Evolutionary conservation across 331 rosid genomes (phyloP), one percentile per base, ranked within the genome.

Genomic region (Arachis monticola): DNA sequence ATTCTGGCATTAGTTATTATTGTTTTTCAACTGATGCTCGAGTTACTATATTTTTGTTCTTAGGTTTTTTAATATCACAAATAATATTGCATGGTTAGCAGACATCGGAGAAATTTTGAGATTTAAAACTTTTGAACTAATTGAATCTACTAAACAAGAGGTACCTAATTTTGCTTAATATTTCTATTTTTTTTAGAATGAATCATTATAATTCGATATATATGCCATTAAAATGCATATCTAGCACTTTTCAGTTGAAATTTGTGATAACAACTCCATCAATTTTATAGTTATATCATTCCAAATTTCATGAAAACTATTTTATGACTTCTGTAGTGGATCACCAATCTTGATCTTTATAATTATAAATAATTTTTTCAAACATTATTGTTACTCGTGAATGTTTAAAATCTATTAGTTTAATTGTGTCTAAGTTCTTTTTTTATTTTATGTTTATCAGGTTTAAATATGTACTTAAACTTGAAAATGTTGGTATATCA

Each of bases 41-140:
- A 7, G 8, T 40, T 58, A 71, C 42, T 17, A 8, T 47, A 58
- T 50, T n/a, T 74, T 38, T 31, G 10, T 22, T 22, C 9, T 64
- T 62, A 63, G 56, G 55, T 8, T 32, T 51, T 35, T 65, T 0
- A 52, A 22, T 7, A 41, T 40, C 76, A 64, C 53, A 51, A 82
- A 47, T 72, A 41, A 38, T 70, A 64, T 82, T 74, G 53, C 92
- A 92, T 96, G 94, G 73, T 92, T 96, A 5, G 88, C 96, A 3
- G 94, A 92, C 84, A 87, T 90, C 97, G 64, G 96, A 90, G 63
- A 92, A 92, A 83, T 92, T 90, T 75, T 92, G 97, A 92, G 97
- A 92, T 85, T 84, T 92, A 87, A 96, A 90, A 87, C 91, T 51
- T 90, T 92, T 84, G 97, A 92, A 81, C 76, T 92, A 81, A 92